A percentile compares a stretch with the other conserved stretches of the same genome.
Conservation (phyloP, 345 rosid genomes). For the Bretschneidera sinensis region DNA sequence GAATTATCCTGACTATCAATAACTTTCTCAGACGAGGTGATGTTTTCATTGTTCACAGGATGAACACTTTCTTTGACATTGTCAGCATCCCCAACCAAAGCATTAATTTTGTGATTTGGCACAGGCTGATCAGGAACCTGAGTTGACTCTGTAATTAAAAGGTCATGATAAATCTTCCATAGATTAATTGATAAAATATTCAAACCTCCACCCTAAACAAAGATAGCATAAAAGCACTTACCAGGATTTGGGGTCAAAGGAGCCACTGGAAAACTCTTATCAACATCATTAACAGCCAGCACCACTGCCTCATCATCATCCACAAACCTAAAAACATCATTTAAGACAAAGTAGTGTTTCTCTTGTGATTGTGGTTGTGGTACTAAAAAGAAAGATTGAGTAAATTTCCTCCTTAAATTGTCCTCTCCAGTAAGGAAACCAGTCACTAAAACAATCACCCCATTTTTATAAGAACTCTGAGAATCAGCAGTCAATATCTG, state of each 20-base stretch:
- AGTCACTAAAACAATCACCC: conserved; percentile 59
- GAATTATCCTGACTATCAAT: conserved; percentile 16
- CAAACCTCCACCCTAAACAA: not conserved
- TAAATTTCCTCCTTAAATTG: conserved; percentile 37
- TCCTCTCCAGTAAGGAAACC: conserved; percentile 56
- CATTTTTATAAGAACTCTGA: conserved; percentile 43
- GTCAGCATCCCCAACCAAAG: conserved; percentile 17
- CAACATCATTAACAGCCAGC: conserved; percentile 21
- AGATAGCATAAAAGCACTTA: conserved; percentile 9
- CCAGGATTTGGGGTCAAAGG: conserved; percentile 32
- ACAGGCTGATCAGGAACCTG: conserved; percentile 13
- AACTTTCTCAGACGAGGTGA: conserved; percentile 22
- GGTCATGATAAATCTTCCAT: not conserved
- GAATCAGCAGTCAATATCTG: conserved; percentile 61
- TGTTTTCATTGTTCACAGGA: conserved; percentile 27
- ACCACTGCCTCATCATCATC: conserved; percentile 28
- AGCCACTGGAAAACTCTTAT: conserved; percentile 24
- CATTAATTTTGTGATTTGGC: not conserved
- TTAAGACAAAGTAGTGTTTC: conserved; percentile 67
- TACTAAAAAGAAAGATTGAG: conserved; percentile 71
- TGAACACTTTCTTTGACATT: conserved; percentile 19
- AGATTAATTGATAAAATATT: conserved; percentile 1
- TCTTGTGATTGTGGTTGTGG: conserved; percentile 51
- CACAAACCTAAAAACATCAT: conserved; percentile 63
- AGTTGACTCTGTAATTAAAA: conserved; percentile 31